A percentile compares a stretch with the other conserved stretches of the same genome.
These are phyloP conservation scores for Ligustrum vulgare DNA, from an alignment of 257 asterid genomes.

Conservation along the genomic window DNA sequence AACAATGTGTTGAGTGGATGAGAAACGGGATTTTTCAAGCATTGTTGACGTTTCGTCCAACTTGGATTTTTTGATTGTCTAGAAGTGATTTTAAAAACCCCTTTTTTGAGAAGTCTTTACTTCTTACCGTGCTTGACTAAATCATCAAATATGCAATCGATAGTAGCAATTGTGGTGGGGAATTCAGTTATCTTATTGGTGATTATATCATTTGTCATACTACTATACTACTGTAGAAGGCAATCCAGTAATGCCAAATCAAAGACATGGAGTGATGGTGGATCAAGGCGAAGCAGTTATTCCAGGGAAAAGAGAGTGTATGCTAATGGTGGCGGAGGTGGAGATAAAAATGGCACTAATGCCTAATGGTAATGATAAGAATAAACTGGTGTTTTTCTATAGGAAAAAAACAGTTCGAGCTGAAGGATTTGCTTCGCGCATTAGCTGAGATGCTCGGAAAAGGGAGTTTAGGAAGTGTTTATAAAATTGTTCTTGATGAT, in stretches of 20 bases:
- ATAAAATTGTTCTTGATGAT: conserved; percentile 83
- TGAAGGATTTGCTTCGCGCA: conserved; percentile 80
- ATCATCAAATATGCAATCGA: conserved; percentile 16
- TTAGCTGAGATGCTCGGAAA: conserved; percentile 94
- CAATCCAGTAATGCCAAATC: conserved; percentile 42
- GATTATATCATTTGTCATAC: conserved; percentile 32
- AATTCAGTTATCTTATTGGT: conserved; percentile 40
- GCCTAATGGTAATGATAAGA: conserved; percentile 56
- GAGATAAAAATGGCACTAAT: conserved; percentile 67
- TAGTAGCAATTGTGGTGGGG: conserved; percentile 53
- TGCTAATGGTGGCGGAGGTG: conserved; percentile 44
- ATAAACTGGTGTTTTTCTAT: conserved; percentile 72
- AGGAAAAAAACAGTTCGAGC: conserved; percentile 69
- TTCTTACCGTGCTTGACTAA: too few species aligned
- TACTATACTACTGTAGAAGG: conserved; percentile 52
- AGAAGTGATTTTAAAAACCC: too few species aligned
- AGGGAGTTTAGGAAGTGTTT: conserved; percentile 86
- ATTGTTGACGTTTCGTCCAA: too few species aligned
- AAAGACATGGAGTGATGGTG: conserved; percentile 52
- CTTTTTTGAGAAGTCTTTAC: too few species aligned
- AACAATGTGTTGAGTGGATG: too few species aligned
- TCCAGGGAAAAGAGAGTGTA: conserved; percentile 63
- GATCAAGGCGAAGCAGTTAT: conserved; percentile 58
- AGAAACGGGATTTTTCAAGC: too few species aligned
- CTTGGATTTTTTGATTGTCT: too few species aligned